Evolutionary conservation across 495 filamentous ascomycete species (phyloP).

Genomic region (Talaromyces thailandensis): DNA sequence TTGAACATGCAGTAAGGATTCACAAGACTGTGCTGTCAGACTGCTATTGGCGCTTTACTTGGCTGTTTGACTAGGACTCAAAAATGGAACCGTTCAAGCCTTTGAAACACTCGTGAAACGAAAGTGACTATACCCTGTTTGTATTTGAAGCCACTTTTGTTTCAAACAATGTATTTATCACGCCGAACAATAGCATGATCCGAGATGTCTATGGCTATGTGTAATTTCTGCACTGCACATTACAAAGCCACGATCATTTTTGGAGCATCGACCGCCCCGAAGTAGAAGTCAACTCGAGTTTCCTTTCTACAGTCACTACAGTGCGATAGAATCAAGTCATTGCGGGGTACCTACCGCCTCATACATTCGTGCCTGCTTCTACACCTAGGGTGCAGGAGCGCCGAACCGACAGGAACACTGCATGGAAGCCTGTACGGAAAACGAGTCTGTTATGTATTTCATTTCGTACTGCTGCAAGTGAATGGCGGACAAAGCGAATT

Average conservation of each 20-base stretch:
- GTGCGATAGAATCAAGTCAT: background rate
- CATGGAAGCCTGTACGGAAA: background rate
- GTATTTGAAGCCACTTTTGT: background rate
- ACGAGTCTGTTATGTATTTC: slow-evolving; percentile 17
- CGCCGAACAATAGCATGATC: background rate
- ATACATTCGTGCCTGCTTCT: too few species aligned
- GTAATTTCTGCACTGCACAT: too few species aligned
- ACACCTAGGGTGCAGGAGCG: too few species aligned
- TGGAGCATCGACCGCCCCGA: background rate
- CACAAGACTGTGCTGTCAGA: background rate
- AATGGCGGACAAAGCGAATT: background rate
- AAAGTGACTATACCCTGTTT: background rate
- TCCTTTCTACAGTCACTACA: background rate
- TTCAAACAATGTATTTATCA: background rate
- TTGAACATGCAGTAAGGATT: background rate
- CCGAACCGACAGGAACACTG: background rate
- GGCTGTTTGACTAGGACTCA: background rate
- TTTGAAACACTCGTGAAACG: background rate
- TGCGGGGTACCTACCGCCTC: too few species aligned
- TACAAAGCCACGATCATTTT: background rate
- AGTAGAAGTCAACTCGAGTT: background rate
- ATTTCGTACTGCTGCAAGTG: background rate
- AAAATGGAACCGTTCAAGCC: background rate
- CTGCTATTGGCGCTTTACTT: background rate
- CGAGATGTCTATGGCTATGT: too few species aligned